Conservation (phyloP, 2,329 filamentous ascomycete species). For the Microsporum ferrugineum region DNA sequence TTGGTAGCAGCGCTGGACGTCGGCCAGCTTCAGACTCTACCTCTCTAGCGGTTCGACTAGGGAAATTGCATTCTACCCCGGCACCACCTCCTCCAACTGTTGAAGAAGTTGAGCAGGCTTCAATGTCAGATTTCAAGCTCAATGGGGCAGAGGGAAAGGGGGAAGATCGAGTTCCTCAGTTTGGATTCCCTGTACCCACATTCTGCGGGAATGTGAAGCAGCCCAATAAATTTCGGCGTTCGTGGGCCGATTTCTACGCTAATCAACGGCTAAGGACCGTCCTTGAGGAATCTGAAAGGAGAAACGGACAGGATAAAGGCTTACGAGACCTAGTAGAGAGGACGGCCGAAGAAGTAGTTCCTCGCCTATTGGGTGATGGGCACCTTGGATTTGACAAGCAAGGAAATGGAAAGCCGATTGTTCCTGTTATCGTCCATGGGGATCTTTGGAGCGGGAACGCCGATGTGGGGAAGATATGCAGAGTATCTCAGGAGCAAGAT, state of each 20-base stretch:
- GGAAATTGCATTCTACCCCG: slow-evolving; percentile 63
- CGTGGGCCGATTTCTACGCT: slow-evolving; percentile 80
- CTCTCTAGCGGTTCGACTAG: slow-evolving; percentile 64
- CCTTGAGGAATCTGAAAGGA: slow-evolving; percentile 43
- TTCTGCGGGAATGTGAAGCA: slow-evolving; percentile 80
- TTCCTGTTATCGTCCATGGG: slow-evolving; percentile 76
- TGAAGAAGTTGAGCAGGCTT: not conserved
- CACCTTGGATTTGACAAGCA: slow-evolving; percentile 44
- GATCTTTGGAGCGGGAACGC: slow-evolving; percentile 92
- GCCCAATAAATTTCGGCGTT: slow-evolving; percentile 59
- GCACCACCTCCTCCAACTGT: slow-evolving; percentile 44
- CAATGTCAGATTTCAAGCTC: not conserved
- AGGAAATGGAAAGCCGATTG: slow-evolving; percentile 44
- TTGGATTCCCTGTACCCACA: slow-evolving; percentile 74
- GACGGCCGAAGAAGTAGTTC: slow-evolving; percentile 56
- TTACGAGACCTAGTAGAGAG: slow-evolving; percentile 53
- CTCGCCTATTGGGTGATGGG: slow-evolving; percentile 58
- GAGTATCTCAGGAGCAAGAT: slow-evolving; percentile 15
- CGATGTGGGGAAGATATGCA: slow-evolving; percentile 51
- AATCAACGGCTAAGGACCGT: slow-evolving; percentile 61
- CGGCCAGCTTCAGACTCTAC: slow-evolving; percentile 22
- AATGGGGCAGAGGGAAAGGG: slow-evolving; percentile 13
- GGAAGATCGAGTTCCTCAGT: slow-evolving; percentile 44
- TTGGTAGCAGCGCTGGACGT: slow-evolving; percentile 39
- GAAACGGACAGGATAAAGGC: slow-evolving; percentile 54